Conservation (phyloP, 2,329 filamentous ascomycete species). For the Madurella mycetomatis region DNA sequence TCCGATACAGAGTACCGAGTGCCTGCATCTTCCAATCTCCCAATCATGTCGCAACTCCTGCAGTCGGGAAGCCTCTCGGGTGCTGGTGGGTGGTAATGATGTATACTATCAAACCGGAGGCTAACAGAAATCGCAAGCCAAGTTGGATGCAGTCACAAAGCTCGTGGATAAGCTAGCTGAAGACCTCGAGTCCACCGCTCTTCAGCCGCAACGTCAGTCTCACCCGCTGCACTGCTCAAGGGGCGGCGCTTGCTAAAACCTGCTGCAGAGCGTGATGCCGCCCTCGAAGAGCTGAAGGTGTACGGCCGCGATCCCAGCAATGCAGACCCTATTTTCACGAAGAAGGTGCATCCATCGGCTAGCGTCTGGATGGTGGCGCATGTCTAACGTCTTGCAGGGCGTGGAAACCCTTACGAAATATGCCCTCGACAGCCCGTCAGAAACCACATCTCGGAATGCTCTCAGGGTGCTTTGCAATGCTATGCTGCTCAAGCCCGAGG, state of each 20-base stretch:
- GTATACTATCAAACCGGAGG: not conserved
- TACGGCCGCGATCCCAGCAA: slow-evolving; percentile 67
- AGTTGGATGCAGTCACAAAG: slow-evolving; percentile 62
- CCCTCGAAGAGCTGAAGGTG: slow-evolving; percentile 68
- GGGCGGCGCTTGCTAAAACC: not conserved
- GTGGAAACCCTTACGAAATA: slow-evolving; percentile 68
- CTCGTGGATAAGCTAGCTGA: slow-evolving; percentile 58
- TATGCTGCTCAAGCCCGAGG: slow-evolving; percentile 63
- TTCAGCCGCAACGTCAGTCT: slow-evolving; percentile 56
- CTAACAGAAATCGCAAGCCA: slow-evolving; percentile 43
- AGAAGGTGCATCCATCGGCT: slow-evolving; percentile 55
- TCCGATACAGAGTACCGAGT: no score
- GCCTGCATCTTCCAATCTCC: not conserved
- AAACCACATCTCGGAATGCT: slow-evolving; percentile 65
- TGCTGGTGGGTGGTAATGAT: slow-evolving; percentile 35
- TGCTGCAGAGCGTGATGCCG: slow-evolving; percentile 55
- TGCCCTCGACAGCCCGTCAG: slow-evolving; percentile 64
- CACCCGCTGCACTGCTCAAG: not conserved
- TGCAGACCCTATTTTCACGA: slow-evolving; percentile 80
- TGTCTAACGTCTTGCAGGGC: slow-evolving; percentile 48
- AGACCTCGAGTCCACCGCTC: slow-evolving; percentile 57
- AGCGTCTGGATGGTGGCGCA: not conserved
- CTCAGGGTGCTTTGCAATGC: slow-evolving; percentile 83
- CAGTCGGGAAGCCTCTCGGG: slow-evolving; percentile 35
- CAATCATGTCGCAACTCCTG: slow-evolving; percentile 11